Base-by-base conservation (phyloP, 1,139 yeast genomes). In the Taiozyma sp. region DNA sequence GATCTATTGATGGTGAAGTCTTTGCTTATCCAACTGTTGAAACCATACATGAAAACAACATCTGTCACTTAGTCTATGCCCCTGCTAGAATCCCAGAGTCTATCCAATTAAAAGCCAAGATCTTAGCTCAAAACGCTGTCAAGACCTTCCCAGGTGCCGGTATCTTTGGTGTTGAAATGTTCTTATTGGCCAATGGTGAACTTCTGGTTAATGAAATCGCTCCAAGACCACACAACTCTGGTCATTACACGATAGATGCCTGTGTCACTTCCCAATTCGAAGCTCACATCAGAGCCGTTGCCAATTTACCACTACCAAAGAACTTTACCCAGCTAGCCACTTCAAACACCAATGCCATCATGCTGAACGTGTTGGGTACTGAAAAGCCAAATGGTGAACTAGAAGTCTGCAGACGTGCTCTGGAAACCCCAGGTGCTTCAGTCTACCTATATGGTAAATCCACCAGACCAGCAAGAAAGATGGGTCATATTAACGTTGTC, bases 161-260 rank as follows among this genome's bases (percentile, higher is more conserved):
- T 55, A 90, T 95, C 47, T 93, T 91, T 67, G 99, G 99, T 47
- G 97, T 93, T 26, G 99, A 93, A 70, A 90, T 93, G 98, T 93
- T 93, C 65, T 74, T 88, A 58, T 76, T 91, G 57, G 80, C 83
- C 41, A 74, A 79, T 61, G 88, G 85, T 62, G 88, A 85, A 55
- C 73, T 93, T 44, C 71, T 91, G 53, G 75, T 95, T 61, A 93
- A 93, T 68, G 99, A 93, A 72, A 86, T 93, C 62, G 99, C 99
- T 1, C 99, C 99, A 60, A 81, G 99, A 67, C 99, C 99, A 39
- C 99, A 93, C 66, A 93, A 93, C 67, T 90, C 98, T 3, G 99
- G 99, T 40, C 99, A 93, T 68, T 93, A 90, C 68, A 93, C 99
- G 10, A 91, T 90, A 50, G 97, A 95, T 65, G 97, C 97, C 0